These are phyloP conservation scores for Boletus edulis DNA, from an alignment of 768 basidiomycete species.

Conservation along the genomic window DNA sequence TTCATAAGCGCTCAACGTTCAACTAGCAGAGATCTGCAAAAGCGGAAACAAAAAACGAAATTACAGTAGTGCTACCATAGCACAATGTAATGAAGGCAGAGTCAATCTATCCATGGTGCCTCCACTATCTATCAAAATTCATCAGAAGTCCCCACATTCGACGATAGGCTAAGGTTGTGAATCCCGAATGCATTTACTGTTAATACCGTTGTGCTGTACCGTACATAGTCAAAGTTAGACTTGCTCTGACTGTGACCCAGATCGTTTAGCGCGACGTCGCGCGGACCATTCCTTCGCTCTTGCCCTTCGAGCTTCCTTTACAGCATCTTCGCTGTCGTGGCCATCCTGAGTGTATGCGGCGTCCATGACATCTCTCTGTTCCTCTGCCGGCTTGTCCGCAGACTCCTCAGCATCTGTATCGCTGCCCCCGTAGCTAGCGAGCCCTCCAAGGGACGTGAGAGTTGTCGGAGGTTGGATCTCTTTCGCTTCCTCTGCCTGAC, in stretches of 20 bases:
- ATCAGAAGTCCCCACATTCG: too few relatives aligned
- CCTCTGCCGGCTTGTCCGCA: slow-evolving; percentile 21
- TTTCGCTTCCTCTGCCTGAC: slow-evolving; percentile 22
- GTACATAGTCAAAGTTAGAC: not conserved
- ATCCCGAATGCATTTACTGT: too few relatives aligned
- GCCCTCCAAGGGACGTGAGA: slow-evolving; percentile 41
- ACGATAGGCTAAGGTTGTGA: too few relatives aligned
- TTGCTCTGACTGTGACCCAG: slow-evolving; percentile 5
- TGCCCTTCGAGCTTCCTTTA: slow-evolving; percentile 46
- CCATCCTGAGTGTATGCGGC: not conserved
- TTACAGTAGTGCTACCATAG: too few relatives aligned
- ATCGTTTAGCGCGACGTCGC: slow-evolving; percentile 38
- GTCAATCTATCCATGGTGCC: too few relatives aligned
- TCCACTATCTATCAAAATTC: too few relatives aligned
- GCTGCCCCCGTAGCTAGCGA: slow-evolving; percentile 61
- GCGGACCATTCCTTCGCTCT: slow-evolving; percentile 60
- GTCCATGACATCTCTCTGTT: not conserved
- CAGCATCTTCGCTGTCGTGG: slow-evolving; percentile 17
- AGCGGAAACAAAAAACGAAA: too few relatives aligned
- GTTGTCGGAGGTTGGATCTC: slow-evolving; percentile 8
- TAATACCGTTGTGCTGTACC: too few relatives aligned
- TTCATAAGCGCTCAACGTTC: too few relatives aligned
- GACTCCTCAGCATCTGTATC: slow-evolving; percentile 40
- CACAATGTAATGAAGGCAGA: too few relatives aligned
- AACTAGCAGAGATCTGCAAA: too few relatives aligned